A percentile compares a stretch with the other conserved stretches of the same genome.
These are phyloP conservation scores for Neurospora sp. DNA, from an alignment of 495 filamentous ascomycete species.

Conservation along the genomic window DNA sequence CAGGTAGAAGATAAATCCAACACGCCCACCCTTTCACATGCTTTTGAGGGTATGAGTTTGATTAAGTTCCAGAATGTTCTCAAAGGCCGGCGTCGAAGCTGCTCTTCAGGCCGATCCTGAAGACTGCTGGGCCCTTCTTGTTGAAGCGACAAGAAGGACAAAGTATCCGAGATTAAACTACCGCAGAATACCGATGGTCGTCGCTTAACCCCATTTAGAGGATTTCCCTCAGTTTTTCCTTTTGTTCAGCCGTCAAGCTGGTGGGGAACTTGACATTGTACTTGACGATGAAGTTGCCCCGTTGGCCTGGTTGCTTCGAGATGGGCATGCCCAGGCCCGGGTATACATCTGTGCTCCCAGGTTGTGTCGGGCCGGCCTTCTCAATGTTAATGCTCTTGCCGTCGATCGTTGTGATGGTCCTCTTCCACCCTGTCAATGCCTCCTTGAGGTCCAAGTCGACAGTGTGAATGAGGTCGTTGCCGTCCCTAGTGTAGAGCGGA, in stretches of 20 bases:
- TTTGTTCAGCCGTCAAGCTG: slow-evolving; percentile 62
- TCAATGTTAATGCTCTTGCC: slow-evolving; percentile 68
- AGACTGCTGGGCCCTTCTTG: not conserved
- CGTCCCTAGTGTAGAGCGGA: slow-evolving; percentile 68
- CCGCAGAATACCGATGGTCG: no score
- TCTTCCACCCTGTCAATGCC: slow-evolving; percentile 89
- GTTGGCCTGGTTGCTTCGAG: slow-evolving; percentile 71
- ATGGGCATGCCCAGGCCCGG: slow-evolving; percentile 84
- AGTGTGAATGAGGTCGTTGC: slow-evolving; percentile 69
- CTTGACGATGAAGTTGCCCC: slow-evolving; percentile 81
- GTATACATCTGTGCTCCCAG: slow-evolving; percentile 69
- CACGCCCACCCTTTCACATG: not conserved
- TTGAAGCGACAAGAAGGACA: not conserved
- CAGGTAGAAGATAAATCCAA: not conserved
- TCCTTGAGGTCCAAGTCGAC: slow-evolving; percentile 86
- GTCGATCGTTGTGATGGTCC: slow-evolving; percentile 87
- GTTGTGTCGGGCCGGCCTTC: slow-evolving; percentile 72
- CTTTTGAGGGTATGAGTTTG: not conserved
- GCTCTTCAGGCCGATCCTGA: not conserved
- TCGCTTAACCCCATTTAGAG: slow-evolving; percentile 31
- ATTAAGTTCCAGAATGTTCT: not conserved
- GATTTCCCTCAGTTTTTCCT: slow-evolving; percentile 66
- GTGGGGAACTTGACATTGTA: slow-evolving; percentile 88
- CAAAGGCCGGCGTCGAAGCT: not conserved
- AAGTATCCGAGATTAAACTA: not conserved